Evolutionary conservation across 768 basidiomycete species (phyloP), one percentile per base, ranked within the genome.

Genomic region (Lepiota venenata): DNA sequence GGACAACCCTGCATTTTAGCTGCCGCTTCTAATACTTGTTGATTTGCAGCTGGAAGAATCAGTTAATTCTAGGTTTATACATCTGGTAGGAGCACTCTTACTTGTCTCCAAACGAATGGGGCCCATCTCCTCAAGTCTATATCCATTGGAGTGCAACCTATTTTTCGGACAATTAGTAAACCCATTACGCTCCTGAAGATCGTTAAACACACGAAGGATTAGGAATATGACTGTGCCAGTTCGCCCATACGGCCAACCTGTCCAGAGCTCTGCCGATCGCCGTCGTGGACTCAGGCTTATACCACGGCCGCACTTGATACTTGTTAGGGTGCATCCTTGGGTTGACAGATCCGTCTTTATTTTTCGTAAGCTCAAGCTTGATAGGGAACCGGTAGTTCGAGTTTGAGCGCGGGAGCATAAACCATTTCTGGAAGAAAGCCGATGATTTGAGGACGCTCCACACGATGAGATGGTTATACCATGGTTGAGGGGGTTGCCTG

Each of bases 41-140:
- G 73, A 35, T 74, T 74, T 2, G 71, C 77, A 38, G 47, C 77
- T 76, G 53, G 14, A n/a, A 37, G 1, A 32, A 45, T 42, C 35
- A 45, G 18, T 48, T n/a, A 57, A 16, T 12, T 37, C 45, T 9
- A 32, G 15, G 25, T 27, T 22, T 21, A 37, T 12, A 3, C 14
- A 2, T 44, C 37, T 47, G 35, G 15, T 18, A 51, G 37, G 12
- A 10, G 18, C 9, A 54, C 43, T 62, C 66, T 11, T 45, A 76
- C 75, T 52, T 42, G 71, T 64, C 53, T 77, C 75, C 50, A 64
- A 70, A 35, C 58, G 59, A 15, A 63, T 15, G 21, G 75, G 76
- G 3, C 75, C 77, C 75, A 77, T 53, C 61, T 78, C 74, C 58
- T 77, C 74, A 11, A 76, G 50, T 6, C 73, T 65, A 61, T 77